Base-by-base conservation (phyloP, 1,284 basidiomycete species). In the Erythrobasidium hasegawianum region DNA sequence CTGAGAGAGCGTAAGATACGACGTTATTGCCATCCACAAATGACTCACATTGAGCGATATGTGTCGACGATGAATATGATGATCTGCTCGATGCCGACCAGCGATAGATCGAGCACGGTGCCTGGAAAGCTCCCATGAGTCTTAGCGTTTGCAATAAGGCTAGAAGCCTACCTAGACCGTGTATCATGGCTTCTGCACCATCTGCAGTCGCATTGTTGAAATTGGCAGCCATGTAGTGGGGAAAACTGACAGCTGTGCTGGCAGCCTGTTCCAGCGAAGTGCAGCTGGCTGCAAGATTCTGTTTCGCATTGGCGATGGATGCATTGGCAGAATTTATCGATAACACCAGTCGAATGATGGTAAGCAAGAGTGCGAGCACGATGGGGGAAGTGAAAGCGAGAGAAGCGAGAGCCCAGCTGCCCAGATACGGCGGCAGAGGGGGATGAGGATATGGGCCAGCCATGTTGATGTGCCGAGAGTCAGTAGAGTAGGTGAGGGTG, bases 21-120 rank as follows among this genome's bases (percentile, higher is more conserved):
- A 53, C 9, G 50, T 4, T 47, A 53, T n/a, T 8, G n/a, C 14
- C 10, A 27, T 22, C 26, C 13, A 22, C n/a, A n/a, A n/a, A n/a
- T n/a, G n/a, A 2, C 53, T 55, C 33, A 86, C 1, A 93, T 87
- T 2, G 89, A 91, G 41, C 91, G 86, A 76, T 97, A 98, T 59
- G 87, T 85, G 78, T 93, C 88, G 72, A 97, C 85, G 67, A 96
- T 84, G 78, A 97, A 97, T 72, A 90, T 88, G 77, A 95, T 87
- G 72, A 95, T 85, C 0, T 82, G 85, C 75, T 94, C 88, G 83
- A 95, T 87, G 45, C 67, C 78, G 75, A 71, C 70, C 70, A 72
- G 53, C 22, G 56, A 65, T 26, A 72, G 27, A 41, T 69, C 62
- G 8, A 70, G 41, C 14, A 72, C 68, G 45, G 69, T 60, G 2